Conservation (phyloP, 2,329 filamentous ascomycete species). For the Cercospora zeina region DNA sequence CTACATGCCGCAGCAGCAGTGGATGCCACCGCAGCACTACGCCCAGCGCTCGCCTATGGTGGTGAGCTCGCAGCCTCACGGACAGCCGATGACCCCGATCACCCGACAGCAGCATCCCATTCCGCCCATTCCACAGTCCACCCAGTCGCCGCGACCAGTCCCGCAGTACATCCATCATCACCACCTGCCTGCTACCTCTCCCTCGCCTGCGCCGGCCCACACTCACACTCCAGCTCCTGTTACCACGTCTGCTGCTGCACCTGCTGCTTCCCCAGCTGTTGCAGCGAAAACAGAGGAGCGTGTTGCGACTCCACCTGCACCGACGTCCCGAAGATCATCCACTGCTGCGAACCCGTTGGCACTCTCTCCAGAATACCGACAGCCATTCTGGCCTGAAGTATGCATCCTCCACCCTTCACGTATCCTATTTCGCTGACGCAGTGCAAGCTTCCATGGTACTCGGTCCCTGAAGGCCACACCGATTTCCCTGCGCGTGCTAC, state of each 20-base stretch:
- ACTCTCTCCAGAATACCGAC: constrained; percentile 23
- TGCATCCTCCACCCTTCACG: neutral
- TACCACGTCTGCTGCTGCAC: constrained; percentile 19
- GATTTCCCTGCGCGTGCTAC: constrained; percentile 57
- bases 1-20: constrained; percentile 42
- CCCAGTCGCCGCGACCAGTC: constrained; percentile 29
- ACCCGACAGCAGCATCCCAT: constrained; percentile 44
- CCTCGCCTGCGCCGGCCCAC: constrained; percentile 19
- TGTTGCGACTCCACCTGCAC: constrained; percentile 24
- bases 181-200: constrained; percentile 20
- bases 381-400: constrained; percentile 29
- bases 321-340: constrained; percentile 25
- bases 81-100: constrained; percentile 51
- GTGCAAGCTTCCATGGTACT: constrained; percentile 60
- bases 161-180: constrained; percentile 29
- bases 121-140: constrained; percentile 37
- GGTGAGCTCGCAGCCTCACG: constrained; percentile 49
- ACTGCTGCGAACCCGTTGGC: constrained; percentile 26
- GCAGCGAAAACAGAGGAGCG: constrained; percentile 19
- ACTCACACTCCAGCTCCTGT: constrained; percentile 17
- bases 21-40: constrained; percentile 43
- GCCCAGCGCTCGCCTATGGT: constrained; percentile 47
- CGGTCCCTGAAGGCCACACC: constrained; percentile 49
- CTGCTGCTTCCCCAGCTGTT: constrained; percentile 16
- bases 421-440: constrained; percentile 17